Base-by-base conservation (phyloP, 1,284 basidiomycete genomes). In the Ganoderma leucocontextum region DNA sequence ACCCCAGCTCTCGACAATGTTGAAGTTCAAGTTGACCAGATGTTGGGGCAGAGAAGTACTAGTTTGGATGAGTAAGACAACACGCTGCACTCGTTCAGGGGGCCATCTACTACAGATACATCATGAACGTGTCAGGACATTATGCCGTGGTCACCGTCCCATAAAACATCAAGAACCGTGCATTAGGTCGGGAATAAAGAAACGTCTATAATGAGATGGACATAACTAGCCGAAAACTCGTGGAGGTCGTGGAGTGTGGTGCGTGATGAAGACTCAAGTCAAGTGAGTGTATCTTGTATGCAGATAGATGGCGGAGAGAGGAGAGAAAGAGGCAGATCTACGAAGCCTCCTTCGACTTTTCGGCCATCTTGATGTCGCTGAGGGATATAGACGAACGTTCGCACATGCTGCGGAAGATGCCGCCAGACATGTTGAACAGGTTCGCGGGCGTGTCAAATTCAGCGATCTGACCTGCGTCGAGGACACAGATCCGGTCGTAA, bases 361-460 rank as follows among this genome's bases (percentile, higher is more conserved):
- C 75, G 22, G 84, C 83, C 35, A 76, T 70, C 69, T 78, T 78
- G 72, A 93, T 89, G 77, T 93, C 91, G n/a, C 89, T 87, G 42
- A 90, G 75, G 25, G 86, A 84, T 70, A 95, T 92, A 58, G 85
- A 86, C 10, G 89, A 90, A 70, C 90, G 86, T 13, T 89, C 86
- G 74, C 92, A 94, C 90, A 93, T 93, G 69, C 87, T 85, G 25
- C 85, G 82, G 82, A 95, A 95, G 72, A 91, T 89, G 19, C 92
- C 87, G 68, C 84, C 83, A 29, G 80, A 70, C 13, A 76, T 78
- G 68, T 85, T 76, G 76, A 85, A 95, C 13, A 96, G 80, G 62
- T 84, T 86, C 65, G 85, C 81, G 0, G 95, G 94, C 2, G 91
- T 90, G 76, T 94, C 94, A 73, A 92, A 91, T 78, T 89, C 87